Percentiles rank a stretch among this genome's conserved stretches.
Evolutionary conservation across 345 rosid species (phyloP).

Genomic region (Ailanthus altissimus): DNA sequence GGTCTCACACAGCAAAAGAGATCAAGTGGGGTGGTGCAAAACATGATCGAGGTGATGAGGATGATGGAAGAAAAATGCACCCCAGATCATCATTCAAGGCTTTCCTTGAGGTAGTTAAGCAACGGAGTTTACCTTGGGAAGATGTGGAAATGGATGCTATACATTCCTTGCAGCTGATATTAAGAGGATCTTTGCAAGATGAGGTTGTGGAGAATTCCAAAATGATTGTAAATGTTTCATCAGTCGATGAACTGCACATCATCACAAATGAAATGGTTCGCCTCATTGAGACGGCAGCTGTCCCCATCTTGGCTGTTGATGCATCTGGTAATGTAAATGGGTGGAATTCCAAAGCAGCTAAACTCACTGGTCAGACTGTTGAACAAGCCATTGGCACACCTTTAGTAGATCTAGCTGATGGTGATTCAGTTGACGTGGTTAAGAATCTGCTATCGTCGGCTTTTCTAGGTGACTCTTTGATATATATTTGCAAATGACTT

Average conservation of each 20-base stretch:
- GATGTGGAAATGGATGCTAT: conserved; percentile 89
- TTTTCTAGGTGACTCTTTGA: conserved; percentile 49
- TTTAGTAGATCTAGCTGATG: conserved; percentile 55
- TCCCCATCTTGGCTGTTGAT: conserved; percentile 81
- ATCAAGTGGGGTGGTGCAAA: conserved; percentile 93
- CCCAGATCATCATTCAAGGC: conserved; percentile 91
- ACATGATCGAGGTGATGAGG: conserved; percentile 64
- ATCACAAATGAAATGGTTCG: conserved; percentile 83
- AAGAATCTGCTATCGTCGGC: conserved; percentile 52
- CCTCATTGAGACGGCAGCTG: conserved; percentile 83
- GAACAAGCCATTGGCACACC: conserved; percentile 74
- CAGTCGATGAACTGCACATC: conserved; percentile 49
- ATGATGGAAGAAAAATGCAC: conserved; percentile 75
- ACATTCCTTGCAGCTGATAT: conserved; percentile 83
- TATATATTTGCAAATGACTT: conserved; percentile 22
- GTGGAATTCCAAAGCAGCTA: conserved; percentile 80
- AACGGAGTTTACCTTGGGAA: conserved; percentile 72
- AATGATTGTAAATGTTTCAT: conserved; percentile 45
- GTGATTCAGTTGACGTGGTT: conserved; percentile 40
- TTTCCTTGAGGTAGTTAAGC: conserved; percentile 74
- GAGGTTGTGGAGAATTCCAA: conserved; percentile 49
- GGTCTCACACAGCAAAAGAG: conserved; percentile 76
- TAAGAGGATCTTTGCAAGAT: conserved; percentile 65
- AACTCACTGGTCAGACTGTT: conserved; percentile 67
- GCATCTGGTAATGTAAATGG: conserved; percentile 67